These are phyloP conservation scores for Hanseniaspora lindneri DNA, from an alignment of 805 yeast species.

Conservation along the genomic window DNA sequence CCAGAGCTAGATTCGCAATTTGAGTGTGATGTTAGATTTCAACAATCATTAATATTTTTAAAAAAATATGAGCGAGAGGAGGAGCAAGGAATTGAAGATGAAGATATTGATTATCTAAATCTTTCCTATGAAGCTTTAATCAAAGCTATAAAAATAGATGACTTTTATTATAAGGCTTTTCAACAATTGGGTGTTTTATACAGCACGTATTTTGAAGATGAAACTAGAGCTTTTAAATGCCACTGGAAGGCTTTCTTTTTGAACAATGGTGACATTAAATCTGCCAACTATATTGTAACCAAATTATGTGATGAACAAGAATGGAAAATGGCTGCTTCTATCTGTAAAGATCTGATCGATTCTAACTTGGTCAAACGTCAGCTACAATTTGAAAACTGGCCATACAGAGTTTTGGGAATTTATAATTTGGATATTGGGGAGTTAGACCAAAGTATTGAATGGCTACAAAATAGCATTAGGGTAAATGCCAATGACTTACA, in stretches of 20 bases:
- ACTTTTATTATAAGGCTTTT: slow-evolving; percentile 64
- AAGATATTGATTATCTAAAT: slow-evolving; percentile 28
- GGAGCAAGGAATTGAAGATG: slow-evolving; percentile 20
- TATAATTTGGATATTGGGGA: slow-evolving; percentile 58
- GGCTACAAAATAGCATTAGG: slow-evolving; percentile 78
- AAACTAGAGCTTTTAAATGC: slow-evolving; percentile 65
- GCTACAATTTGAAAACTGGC: slow-evolving; percentile 56
- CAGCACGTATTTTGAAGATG: slow-evolving; percentile 44
- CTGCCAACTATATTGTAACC: slow-evolving; percentile 62
- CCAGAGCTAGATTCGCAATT: slow-evolving; percentile 29
- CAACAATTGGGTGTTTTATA: slow-evolving; percentile 74
- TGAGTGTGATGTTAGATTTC: slow-evolving; percentile 62
- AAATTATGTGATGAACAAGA: slow-evolving; percentile 56
- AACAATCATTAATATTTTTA: slow-evolving; percentile 46
- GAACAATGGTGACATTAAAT: slow-evolving; percentile 58
- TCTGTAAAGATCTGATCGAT: slow-evolving; percentile 53
- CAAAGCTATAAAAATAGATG: slow-evolving; percentile 49
- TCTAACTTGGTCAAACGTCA: slow-evolving; percentile 49
- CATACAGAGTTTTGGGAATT: slow-evolving; percentile 76
- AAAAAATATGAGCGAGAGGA: slow-evolving; percentile 18
- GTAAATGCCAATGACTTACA: slow-evolving; percentile 53
- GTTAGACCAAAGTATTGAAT: slow-evolving; percentile 69
- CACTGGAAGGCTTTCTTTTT: slow-evolving; percentile 82
- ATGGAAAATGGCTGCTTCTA: slow-evolving; percentile 74
- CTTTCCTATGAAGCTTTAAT: slow-evolving; percentile 49